Evolutionary conservation across 441 rosid species (phyloP).

Genomic region (Biscutella laevigata): DNA sequence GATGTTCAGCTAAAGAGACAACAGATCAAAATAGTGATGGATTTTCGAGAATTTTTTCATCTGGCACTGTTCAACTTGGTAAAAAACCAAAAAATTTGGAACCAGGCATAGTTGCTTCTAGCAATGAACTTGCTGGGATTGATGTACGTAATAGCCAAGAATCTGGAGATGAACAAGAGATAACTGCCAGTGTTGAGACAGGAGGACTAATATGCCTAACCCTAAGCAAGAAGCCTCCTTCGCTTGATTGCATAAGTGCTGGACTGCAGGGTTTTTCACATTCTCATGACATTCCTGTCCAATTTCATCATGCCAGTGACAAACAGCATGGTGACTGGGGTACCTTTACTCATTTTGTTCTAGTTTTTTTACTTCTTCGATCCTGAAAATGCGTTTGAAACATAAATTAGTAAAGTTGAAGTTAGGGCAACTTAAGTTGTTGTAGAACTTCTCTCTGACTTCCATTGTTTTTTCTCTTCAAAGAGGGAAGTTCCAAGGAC

Average conservation of each 20-base stretch:
- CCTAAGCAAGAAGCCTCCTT: constrained; percentile 46
- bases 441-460: not conserved
- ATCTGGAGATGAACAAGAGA: constrained; percentile 24
- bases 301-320: constrained; percentile 18
- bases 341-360: constrained; percentile 17
- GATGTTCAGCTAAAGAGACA: constrained; percentile 24
- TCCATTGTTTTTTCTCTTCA: constrained; percentile 21
- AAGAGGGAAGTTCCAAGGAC: constrained; percentile 35
- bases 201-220: constrained; percentile 37
- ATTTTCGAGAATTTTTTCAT: constrained; percentile 23
- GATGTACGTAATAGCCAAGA: constrained; percentile 20
- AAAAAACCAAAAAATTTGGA: constrained; percentile 15
- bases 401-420: not conserved
- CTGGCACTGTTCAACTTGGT: constrained; percentile 20
- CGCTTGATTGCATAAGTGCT: constrained; percentile 32
- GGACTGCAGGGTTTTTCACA: constrained; percentile 30
- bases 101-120: constrained; percentile 16
- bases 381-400: not conserved
- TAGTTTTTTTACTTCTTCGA: not conserved
- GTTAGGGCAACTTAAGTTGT: not conserved
- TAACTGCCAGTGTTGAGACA: constrained; percentile 23
- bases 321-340: constrained; percentile 41
- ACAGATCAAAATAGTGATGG: constrained; percentile 19
- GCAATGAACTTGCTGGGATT: constrained; percentile 20
- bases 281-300: constrained; percentile 20